Percentiles rank a stretch among this genome's conserved stretches.
phyloP scores from a whole-genome alignment of 768 basidiomycete genomes.

The Porphyrellus cyaneotinctus region DNA sequence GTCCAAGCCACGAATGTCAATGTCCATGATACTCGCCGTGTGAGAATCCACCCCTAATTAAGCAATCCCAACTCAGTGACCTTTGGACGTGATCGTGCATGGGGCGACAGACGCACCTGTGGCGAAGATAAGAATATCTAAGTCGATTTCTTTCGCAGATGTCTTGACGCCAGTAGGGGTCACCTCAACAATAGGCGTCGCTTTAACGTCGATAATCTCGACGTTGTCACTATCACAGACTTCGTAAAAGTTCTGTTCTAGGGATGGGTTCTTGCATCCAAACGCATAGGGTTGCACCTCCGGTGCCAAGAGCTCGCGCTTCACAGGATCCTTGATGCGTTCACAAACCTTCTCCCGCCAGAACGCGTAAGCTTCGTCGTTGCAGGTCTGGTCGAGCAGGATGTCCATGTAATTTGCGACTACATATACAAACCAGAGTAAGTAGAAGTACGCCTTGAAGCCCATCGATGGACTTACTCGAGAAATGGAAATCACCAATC shows the following conservation, averaged over 20 bases:
- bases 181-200: constrained; percentile 6
- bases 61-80: background rate
- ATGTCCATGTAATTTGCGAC: constrained; percentile 5
- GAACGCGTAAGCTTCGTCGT: constrained; percentile 9
- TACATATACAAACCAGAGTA: background rate
- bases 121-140: constrained; percentile 8
- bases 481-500: constrained; percentile 1
- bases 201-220: constrained; percentile 10
- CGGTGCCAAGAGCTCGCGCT: constrained; percentile 10
- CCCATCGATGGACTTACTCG: background rate
- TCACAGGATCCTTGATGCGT: constrained; percentile 6
- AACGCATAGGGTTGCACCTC: constrained; percentile 3
- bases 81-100: too few species aligned
- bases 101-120: constrained; percentile 1
- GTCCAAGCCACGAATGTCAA: constrained; percentile 5
- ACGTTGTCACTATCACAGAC: constrained; percentile 8
- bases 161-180: constrained; percentile 5
- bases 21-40: background rate
- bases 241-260: constrained; percentile 10
- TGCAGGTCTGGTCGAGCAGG: background rate
- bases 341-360: constrained; percentile 11
- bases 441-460: background rate
- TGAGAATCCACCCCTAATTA: constrained; percentile 6
- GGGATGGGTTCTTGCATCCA: constrained; percentile 6
- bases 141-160: background rate